A percentile compares a stretch with the other conserved stretches of the same genome.
phyloP scores from a whole-genome alignment of 2,329 filamentous ascomycete species.

The Colletotrichum sp. region DNA sequence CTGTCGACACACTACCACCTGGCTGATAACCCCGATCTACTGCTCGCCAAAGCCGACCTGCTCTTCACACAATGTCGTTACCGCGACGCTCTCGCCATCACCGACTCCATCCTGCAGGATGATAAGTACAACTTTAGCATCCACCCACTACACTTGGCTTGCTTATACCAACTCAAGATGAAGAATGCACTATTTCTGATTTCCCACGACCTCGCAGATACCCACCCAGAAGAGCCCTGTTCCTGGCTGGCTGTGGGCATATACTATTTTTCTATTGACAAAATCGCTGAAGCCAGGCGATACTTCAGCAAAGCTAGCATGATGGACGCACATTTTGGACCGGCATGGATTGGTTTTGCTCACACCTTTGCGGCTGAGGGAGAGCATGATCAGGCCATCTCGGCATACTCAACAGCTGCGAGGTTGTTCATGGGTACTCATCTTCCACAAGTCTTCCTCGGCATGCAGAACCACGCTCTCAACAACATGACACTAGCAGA shows the following conservation, averaged over 20 bases:
- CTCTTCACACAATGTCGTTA: constrained; percentile 96
- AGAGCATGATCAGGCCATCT: constrained; percentile 97
- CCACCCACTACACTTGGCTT: constrained; percentile 90
- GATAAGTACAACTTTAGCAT: constrained; percentile 91
- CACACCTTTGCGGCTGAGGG: constrained; percentile 98
- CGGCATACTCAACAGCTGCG: constrained; percentile 94
- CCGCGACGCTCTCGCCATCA: constrained; percentile 83
- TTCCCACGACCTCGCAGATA: constrained; percentile 90
- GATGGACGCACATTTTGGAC: constrained; percentile 96
- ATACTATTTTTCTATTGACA: constrained; percentile 90
- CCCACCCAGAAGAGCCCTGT: constrained; percentile 87
- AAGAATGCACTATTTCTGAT: constrained; percentile 92
- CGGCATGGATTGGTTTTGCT: constrained; percentile 98
- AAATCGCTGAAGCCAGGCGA: constrained; percentile 89
- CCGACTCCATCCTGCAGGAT: constrained; percentile 78
- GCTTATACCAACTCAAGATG: constrained; percentile 84
- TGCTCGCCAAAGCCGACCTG: constrained; percentile 88
- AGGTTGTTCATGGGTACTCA: constrained; percentile 96
- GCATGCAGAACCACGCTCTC: constrained; percentile 97
- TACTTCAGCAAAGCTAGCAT: constrained; percentile 98
- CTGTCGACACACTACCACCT: constrained; percentile 94
- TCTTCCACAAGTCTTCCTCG: constrained; percentile 91
- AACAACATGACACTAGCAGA: constrained; percentile 94
- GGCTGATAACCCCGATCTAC: constrained; percentile 83
- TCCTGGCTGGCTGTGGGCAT: constrained; percentile 94